Base-by-base conservation (phyloP, 2,329 filamentous ascomycete species). In the Cladophialophora chaetospira region DNA sequence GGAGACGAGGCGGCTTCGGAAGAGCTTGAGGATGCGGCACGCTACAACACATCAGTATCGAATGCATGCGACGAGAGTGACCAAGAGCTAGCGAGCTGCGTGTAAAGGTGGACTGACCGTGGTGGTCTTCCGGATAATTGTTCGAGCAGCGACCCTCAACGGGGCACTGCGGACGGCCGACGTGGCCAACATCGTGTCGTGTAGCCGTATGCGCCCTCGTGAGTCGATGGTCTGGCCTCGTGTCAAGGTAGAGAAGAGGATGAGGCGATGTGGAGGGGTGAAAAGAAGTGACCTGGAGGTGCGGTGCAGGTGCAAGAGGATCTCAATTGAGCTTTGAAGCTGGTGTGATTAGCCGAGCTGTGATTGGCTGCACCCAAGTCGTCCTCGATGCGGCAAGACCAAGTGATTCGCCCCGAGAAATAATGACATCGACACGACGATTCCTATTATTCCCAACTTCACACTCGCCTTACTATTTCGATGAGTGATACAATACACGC, bases 131-230 rank as follows among this genome's bases (percentile, higher is more conserved):
- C 85, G 81, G 74, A 86, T 81, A 77, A 84, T 82, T 81, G 88
- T 88, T 80, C 86, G 82, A 71, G 87, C 84, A 77, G 86, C 82
- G 81, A 87, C 88, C 82, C 91, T 83, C 73, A 88, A 83, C 85
- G 91, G 91, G 85, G 88, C 84, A 76, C 89, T 86, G 82, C 91
- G 91, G 83, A 95, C 80, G 80, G 86, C 86, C 79, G 91, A 91
- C 84, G 91, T 89, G 81, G 90, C 88, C 84, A 97, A 87, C 93
- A 97, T 97, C 75, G 77, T 88, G 82, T 53, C 56, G 33, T 51
- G 38, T 57, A 55, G 57, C 51, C 58, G 47, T 55, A 53, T 35
- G 47, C 57, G 40, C 50, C 47, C 57, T 61, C 38, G 57, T 58
- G 53, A 56, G 59, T 60, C 55, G 61, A 45, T 49, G 58, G 58